Base-by-base conservation (phyloP, 192 early-diverging fungal genomes). In the Coemansia sp. region DNA sequence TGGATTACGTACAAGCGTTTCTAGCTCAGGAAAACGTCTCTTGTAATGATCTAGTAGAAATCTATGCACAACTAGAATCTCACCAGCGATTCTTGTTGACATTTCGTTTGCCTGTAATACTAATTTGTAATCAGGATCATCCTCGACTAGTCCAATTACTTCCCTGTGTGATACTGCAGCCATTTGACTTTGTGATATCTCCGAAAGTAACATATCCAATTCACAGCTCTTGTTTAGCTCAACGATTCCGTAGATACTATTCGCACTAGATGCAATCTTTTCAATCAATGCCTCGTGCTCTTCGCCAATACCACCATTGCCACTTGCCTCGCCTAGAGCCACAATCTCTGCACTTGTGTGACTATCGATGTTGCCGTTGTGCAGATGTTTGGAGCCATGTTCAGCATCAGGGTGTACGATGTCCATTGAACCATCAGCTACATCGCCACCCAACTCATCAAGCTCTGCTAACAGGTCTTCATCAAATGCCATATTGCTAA, bases 381-480 rank as follows among this genome's bases (percentile, higher is more conserved):
- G 68, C 24, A 61, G 60, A 19, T 53, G 54, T 32, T 86, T 78
- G 24, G 80, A 69, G 53, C 74, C 25, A 58, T 30, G 2, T 1
- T 61, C 51, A n/a, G 20, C 30, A 23, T 29, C 58, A 19, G 59
- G 67, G 11, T 51, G 54, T 4, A 32, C 51, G n/a, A 64, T 74
- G n/a, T 80, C 46, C 21, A 57, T 54, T 9, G 58, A 23, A 32
- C 67, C 75, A 20, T 78, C 83, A 17, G 71, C 74, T 9, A 84
- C 79, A 19, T 86, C 85, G 23, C 80, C 87, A 24, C 79, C 86
- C 42, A 86, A 80, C 42, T 92, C 91, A 51, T 94, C 92, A 25
- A 95, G 85, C 64, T 98, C 96, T n/a, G 89, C 88, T 20, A 92
- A 82, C 27, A 96, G 76, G 70, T 95, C 94, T 61, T 95, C 90